phyloP scores from a whole-genome alignment of 2,329 filamentous ascomycete genomes.

The Aspergillaceae sp. region DNA sequence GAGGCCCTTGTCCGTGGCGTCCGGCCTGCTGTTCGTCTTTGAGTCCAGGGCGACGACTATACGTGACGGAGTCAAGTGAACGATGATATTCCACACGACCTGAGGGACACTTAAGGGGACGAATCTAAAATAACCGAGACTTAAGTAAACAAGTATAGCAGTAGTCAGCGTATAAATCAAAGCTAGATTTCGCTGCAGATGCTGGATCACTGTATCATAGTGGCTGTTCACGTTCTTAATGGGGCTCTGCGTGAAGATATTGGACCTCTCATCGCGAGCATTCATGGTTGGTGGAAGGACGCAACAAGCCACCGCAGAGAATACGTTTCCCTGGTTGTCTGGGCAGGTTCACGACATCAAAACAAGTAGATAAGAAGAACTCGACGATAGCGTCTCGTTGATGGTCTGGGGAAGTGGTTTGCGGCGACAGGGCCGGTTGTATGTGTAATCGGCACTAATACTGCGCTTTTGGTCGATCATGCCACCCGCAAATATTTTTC shows the following conservation, averaged over 20 bases:
- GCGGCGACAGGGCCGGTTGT: not conserved
- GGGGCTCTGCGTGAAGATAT: slow-evolving; percentile 21
- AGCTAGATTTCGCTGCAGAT: slow-evolving; percentile 19
- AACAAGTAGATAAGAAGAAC: slow-evolving; percentile 6
- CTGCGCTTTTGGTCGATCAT: slow-evolving; percentile 19
- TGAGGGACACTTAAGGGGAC: slow-evolving; percentile 22
- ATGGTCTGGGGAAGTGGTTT: not conserved
- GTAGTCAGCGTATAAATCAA: slow-evolving; percentile 23
- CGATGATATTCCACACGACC: slow-evolving; percentile 30
- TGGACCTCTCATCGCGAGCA: slow-evolving; percentile 22
- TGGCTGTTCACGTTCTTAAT: slow-evolving; percentile 19
- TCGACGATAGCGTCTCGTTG: not conserved
- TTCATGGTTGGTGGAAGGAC: slow-evolving; percentile 26
- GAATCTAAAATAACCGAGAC: slow-evolving; percentile 23
- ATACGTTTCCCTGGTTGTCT: slow-evolving; percentile 10
- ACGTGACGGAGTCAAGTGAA: slow-evolving; percentile 32
- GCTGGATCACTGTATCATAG: slow-evolving; percentile 25
- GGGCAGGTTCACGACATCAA: slow-evolving; percentile 6
- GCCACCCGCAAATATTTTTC: slow-evolving; percentile 20
- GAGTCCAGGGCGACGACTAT: slow-evolving; percentile 42
- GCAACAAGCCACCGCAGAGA: slow-evolving; percentile 14
- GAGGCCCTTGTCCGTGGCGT: slow-evolving; percentile 34
- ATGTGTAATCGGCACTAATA: not conserved
- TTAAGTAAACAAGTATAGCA: slow-evolving; percentile 19
- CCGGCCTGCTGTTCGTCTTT: slow-evolving; percentile 35